Evolutionary conservation across 1,284 basidiomycete species (phyloP), one percentile per base, ranked within the genome.

Genomic region (Trametes sp.): DNA sequence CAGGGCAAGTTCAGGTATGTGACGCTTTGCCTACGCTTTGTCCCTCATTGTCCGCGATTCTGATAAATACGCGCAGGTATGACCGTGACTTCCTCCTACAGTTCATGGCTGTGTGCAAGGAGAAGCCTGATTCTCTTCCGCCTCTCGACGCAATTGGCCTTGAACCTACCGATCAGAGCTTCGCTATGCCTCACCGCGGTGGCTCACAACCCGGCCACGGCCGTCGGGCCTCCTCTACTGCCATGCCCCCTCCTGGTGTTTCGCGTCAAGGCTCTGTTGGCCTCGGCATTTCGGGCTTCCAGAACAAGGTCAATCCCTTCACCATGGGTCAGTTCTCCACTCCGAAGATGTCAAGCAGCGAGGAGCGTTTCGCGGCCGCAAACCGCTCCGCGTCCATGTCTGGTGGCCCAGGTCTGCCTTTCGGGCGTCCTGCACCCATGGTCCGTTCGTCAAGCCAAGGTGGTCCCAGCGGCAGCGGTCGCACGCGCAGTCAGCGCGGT

Each of bases 71-170:
- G 24, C 59, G 10, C 48, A 93, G 96, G 71, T 99, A 99, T 77
- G 96, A 98, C 78, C 95, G 97, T 53, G 95, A 97, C 48, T 99
- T 99, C 87, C 84, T 99, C 33, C 80, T 99, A 67, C 98, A 99
- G 75, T 99, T 99, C 82, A 98, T 98, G 95, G 81, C 82, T 42
- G 82, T 98, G 60, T 99, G 96, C 84, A 94, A 90, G 77, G 96
- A 98, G 78, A 97, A 96, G 79, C 97, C 98, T 0, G 93, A 92
- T 61, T 86, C 87, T 59, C 87, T 98, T 28, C 95, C 96, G 36
- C 87, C 94, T 65, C 85, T 98, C 52, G 95, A 97, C 70, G 90
- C 92, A 31, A 92, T 99, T 71, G 97, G 97, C 57, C 87, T 98
- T 46, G 95, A 96, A 72, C 88, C 92, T 3, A 83, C 82, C 13